Base-by-base conservation (phyloP, 441 rosid species). In the Gossypium lobatum region DNA sequence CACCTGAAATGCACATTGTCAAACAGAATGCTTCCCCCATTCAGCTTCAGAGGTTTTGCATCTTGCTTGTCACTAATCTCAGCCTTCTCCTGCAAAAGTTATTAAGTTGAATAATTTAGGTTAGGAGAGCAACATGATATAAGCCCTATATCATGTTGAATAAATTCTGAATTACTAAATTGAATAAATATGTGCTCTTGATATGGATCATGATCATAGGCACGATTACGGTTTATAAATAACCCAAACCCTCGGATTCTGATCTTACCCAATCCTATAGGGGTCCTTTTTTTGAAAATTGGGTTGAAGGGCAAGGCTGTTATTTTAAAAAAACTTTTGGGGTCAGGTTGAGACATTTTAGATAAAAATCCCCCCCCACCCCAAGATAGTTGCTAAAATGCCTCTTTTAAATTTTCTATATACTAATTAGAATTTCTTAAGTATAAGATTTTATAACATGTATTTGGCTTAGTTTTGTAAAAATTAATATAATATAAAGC, bases 1-100 rank as follows among this genome's bases (percentile, higher is more conserved):
- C 77, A 95, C 99, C 98, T 83, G 81, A 95, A 95, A 66, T 89
- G 88, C 48, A 95, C 95, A 57, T 88, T 78, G 31, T 90, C 90
- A 78, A 95, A 95, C 65, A 83, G 86, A 64, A 93, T 91, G 83
- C 88, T 83, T 28, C 99, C 98, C n/a, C 97, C 96, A 68, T 82
- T 75, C 77, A 91, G 75, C 63, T 61, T 80, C 72, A 93, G 83
- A 78, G 87, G 91, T 81, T 82, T 80, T 52, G 89, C 87, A 18
- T 81, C 80, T 71, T 88, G 89, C 83, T 83, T 85, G 80, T 89
- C 88, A 60, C 81, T 80, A 71, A 91, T 85, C 28, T 91, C 93
- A 39, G 95, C 87, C 79, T 79, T 87, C 83, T 88, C 99, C 99
- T 96, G 93, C 31, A 83, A 31, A 67, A 78, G 75, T 28, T 61